A percentile compares a stretch with the other conserved stretches of the same genome.
Evolutionary conservation across 805 yeast genomes (phyloP).

Genomic region (Candida berthetii): DNA sequence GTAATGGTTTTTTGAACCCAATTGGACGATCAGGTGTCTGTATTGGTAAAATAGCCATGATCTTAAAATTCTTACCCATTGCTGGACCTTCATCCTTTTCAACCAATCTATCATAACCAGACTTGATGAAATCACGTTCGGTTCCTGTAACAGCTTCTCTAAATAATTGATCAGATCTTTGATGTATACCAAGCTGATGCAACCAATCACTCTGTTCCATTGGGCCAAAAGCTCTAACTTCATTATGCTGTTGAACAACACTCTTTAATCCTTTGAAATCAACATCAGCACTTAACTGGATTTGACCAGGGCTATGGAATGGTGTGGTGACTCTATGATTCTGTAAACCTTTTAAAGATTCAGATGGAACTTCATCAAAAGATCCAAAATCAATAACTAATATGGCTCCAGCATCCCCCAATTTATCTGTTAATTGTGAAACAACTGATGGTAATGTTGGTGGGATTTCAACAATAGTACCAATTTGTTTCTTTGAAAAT

Average conservation of each 20-base stretch:
- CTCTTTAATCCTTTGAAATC: slow-evolving; percentile 59
- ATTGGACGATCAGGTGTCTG: slow-evolving; percentile 34
- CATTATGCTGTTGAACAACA: slow-evolving; percentile 14
- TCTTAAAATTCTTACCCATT: slow-evolving; percentile 78
- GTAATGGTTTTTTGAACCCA: slow-evolving; percentile 34
- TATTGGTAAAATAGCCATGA: slow-evolving; percentile 53
- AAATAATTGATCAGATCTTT: slow-evolving; percentile 56
- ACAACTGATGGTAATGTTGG: slow-evolving; percentile 64
- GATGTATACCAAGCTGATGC: slow-evolving; percentile 68
- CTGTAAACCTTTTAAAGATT: slow-evolving; percentile 67
- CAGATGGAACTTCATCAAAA: slow-evolving; percentile 53
- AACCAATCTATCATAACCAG: slow-evolving; percentile 57
- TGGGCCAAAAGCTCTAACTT: slow-evolving; percentile 43
- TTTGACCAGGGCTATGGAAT: slow-evolving; percentile 68
- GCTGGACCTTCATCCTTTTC: slow-evolving; percentile 45
- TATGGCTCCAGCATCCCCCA: slow-evolving; percentile 50
- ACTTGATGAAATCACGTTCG: slow-evolving; percentile 45
- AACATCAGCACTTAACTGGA: slow-evolving; percentile 79
- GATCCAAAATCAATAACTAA: slow-evolving; percentile 79
- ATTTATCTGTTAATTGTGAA: slow-evolving; percentile 37
- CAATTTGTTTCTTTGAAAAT: slow-evolving; percentile 45
- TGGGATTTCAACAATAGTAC: slow-evolving; percentile 63
- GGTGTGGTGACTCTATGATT: slow-evolving; percentile 73
- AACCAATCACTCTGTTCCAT: slow-evolving; percentile 77
- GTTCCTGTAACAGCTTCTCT: slow-evolving; percentile 30